Base-by-base conservation (phyloP, 2,329 filamentous ascomycete genomes). In the Dactylellina drechsleri region DNA sequence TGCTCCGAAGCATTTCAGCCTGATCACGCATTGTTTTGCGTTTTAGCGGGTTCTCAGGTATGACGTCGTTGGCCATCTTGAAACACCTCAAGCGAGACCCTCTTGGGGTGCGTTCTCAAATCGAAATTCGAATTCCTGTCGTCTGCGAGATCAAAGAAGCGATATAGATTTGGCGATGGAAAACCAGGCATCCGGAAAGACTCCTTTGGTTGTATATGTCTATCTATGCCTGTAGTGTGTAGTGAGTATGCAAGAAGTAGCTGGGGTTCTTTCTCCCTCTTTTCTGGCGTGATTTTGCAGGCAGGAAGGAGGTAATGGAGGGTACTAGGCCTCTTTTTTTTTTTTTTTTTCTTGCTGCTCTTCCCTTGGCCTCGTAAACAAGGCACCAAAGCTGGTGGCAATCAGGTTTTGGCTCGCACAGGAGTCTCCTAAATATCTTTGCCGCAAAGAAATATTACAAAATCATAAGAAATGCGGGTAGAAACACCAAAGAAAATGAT, bases 1-100 rank as follows among this genome's bases (percentile, higher is more conserved):
- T 61, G 56, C 68, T 73, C 18, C 68, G 49, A n/a, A 66, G 60
- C 60, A 60, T 60, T 23, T 66, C 61, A 49, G 47, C 68, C 47
- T 47, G 61, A 43, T 61, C 40, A 65, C 59, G 66, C 52, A 65
- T 65, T n/a, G 53, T 45, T 70, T 62, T 70, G 58, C 66, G 66
- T 65, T 71, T 71, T 45, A 54, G 59, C 52, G 66, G 58, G 43
- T 50, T 64, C 36, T 45, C 58, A 59, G 54, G 59, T 58, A 73
- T 73, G 68, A 73, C 61, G 61, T 73, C 68, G 60, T 65, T 73
- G 54, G 60, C 68, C 60, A 73, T 73, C 56, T 61, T 65, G 54
- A 66, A 66, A 66, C 66, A 65, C 50, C 59, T 53, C 59, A 71
- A 71, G 66, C 66, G 66, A 70, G 66, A 36, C 23, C 57, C 59